Conservation (phyloP, 177 flowering plant genomes). For the Tripterygium wilfordii region DNA sequence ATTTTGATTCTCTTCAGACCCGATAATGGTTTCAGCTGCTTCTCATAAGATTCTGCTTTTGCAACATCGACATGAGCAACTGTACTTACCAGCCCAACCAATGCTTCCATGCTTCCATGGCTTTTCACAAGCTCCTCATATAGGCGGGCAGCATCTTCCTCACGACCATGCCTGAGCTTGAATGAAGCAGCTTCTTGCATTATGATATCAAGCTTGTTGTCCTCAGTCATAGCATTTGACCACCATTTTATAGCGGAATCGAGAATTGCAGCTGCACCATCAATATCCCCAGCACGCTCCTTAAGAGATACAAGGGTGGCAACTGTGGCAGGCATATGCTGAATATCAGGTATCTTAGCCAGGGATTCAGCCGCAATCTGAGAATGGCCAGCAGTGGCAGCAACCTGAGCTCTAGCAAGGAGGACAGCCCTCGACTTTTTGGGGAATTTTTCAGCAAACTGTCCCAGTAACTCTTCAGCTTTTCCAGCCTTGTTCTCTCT, state of each 20-base stretch:
- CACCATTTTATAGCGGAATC: conserved; percentile 79
- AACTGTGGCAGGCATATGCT: conserved; percentile 92
- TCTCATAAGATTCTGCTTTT: conserved; percentile 82
- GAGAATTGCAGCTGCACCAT: conserved; percentile 67
- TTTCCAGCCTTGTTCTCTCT: conserved; percentile 72
- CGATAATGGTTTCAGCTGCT: conserved; percentile 64
- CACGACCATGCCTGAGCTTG: conserved; percentile 77
- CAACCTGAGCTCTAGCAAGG: conserved; percentile 84
- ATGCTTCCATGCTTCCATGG: conserved; percentile 60
- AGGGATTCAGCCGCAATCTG: conserved; percentile 82
- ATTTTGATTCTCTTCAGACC: conserved; percentile 68
- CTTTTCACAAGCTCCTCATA: conserved; percentile 71
- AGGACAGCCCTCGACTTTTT: conserved; percentile 49
- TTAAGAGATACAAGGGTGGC: conserved; percentile 83
- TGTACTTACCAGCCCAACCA: conserved; percentile 77
- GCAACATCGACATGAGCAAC: conserved; percentile 68
- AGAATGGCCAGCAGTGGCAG: conserved; percentile 78
- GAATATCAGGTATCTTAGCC: conserved; percentile 62
- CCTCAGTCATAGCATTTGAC: conserved; percentile 80
- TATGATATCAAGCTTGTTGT: conserved; percentile 52
- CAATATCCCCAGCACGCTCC: conserved; percentile 84
- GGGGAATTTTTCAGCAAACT: conserved; percentile 62
- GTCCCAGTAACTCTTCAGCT: conserved; percentile 71
- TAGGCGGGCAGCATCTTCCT: conserved; percentile 65
- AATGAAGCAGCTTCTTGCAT: conserved; percentile 88